Percentiles rank a stretch among this genome's conserved stretches.
Conservation (phyloP, 331 rosid species). For the Malus hybrid region DNA sequence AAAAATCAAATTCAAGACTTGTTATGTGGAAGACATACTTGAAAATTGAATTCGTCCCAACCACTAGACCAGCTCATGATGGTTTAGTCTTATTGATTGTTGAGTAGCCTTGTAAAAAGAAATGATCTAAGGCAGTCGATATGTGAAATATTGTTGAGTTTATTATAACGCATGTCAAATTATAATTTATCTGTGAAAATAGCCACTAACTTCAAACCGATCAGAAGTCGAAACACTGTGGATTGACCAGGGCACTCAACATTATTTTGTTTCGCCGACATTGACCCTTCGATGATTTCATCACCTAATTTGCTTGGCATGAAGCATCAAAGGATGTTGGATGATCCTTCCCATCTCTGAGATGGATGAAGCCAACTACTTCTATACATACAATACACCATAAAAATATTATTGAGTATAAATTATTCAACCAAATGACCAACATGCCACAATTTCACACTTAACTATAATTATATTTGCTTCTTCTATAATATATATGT, state of each 20-base stretch:
- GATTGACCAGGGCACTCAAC: constrained; percentile 32
- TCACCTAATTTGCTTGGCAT: constrained; percentile 25
- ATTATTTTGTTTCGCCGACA: constrained; percentile 19
- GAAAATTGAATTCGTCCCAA: too few species aligned
- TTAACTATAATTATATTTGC: not conserved
- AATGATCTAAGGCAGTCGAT: too few species aligned
- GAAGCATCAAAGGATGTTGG: not conserved
- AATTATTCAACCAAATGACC: not conserved
- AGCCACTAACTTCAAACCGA: too few species aligned
- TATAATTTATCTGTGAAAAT: too few species aligned
- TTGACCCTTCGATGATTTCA: constrained; percentile 19
- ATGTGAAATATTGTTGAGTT: too few species aligned
- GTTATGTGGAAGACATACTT: too few species aligned
- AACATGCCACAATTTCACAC: not conserved
- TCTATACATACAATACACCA: not conserved
- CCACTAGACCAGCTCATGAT: too few species aligned
- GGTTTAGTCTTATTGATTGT: too few species aligned
- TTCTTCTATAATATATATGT: not conserved
- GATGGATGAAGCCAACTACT: not conserved
- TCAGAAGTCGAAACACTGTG: constrained; percentile 14
- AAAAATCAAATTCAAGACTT: too few species aligned
- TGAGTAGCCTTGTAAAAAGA: too few species aligned
- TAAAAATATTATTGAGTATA: not conserved
- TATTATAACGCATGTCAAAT: not conserved
- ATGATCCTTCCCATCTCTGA: not conserved